These are phyloP conservation scores for Pelagophyceae sp. DNA, from an alignment of 352 stramenopile genomes.

Conservation along the genomic window DNA sequence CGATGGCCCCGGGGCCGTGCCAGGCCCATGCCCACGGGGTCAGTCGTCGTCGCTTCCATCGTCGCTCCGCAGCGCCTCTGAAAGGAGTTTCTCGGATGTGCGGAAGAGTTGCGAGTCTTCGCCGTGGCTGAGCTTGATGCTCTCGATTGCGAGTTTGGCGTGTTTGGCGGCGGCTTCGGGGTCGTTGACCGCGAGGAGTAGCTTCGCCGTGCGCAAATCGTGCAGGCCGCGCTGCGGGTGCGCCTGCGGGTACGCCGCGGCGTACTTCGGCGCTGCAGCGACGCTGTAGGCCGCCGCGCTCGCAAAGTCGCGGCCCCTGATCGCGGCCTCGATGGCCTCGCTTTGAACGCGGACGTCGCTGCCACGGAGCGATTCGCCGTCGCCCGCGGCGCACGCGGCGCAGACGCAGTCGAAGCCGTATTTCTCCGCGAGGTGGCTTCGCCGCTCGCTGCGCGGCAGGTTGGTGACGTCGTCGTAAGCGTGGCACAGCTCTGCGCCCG, in stretches of 20 bases:
- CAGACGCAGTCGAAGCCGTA: slow-evolving; percentile 5
- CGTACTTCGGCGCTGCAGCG: not conserved
- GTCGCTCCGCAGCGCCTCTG: too few species aligned
- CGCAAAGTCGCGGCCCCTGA: not conserved
- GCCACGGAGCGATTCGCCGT: not conserved
- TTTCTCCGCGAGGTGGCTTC: not conserved
- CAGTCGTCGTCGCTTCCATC: too few species aligned
- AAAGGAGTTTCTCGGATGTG: too few species aligned
- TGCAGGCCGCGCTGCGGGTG: not conserved
- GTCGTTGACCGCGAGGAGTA: not conserved
- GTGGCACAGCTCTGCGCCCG: not conserved
- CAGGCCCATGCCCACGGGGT: too few species aligned
- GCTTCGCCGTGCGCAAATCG: not conserved
- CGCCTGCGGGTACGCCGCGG: not conserved
- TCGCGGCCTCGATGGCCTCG: slow-evolving; percentile 12
- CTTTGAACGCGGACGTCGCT: not conserved
- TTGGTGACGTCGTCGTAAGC: not conserved
- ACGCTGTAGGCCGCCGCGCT: not conserved
- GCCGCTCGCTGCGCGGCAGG: not conserved
- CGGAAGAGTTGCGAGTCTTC: too few species aligned
- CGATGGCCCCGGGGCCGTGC: too few species aligned
- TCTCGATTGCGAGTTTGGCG: not conserved
- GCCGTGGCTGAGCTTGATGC: not conserved
- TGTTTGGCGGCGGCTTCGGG: not conserved
- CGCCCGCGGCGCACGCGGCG: not conserved